A percentile compares a stretch with the other conserved stretches of the same genome.
Evolutionary conservation across 768 basidiomycete species (phyloP).

Genomic region (Polyporus arcularius): DNA sequence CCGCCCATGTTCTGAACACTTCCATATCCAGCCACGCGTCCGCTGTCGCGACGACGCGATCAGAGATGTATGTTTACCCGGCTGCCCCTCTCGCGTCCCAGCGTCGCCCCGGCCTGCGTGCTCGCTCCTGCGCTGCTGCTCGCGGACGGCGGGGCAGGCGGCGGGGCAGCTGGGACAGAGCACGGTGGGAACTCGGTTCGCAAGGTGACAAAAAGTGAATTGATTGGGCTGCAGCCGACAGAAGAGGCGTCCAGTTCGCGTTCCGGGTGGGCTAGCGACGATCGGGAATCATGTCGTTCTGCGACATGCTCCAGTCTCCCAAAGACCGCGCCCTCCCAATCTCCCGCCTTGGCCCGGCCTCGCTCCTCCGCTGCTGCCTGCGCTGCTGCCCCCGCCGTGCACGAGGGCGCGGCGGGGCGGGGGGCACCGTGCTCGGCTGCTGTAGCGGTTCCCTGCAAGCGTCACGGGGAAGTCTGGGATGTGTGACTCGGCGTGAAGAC

Average conservation of each 20-base stretch:
- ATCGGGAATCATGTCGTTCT: slow-evolving; percentile 25
- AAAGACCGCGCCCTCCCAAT: slow-evolving; percentile 7
- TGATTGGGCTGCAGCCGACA: slow-evolving; percentile 20
- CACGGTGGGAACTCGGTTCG: slow-evolving; percentile 25
- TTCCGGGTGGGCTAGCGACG: slow-evolving; percentile 22
- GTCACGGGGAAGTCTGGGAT: slow-evolving; percentile 19
- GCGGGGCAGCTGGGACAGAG: slow-evolving; percentile 12
- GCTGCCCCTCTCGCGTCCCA: slow-evolving; percentile 2
- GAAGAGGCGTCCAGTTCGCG: slow-evolving; percentile 22
- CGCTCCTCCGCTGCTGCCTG: background rate
- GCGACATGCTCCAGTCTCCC: slow-evolving; percentile 19
- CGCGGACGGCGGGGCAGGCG: background rate
- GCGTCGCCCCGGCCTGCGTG: background rate
- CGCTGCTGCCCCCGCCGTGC: background rate
- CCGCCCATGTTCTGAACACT: slow-evolving; percentile 21
- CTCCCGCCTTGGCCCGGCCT: background rate
- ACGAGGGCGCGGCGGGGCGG: background rate
- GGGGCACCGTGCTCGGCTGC: slow-evolving; percentile 8
- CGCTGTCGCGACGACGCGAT: slow-evolving; percentile 21
- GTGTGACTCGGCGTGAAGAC: slow-evolving; percentile 17
- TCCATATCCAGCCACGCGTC: slow-evolving; percentile 19
- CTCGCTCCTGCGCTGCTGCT: background rate
- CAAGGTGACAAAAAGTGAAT: slow-evolving; percentile 25
- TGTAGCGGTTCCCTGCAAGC: slow-evolving; percentile 18
- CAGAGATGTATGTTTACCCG: slow-evolving; percentile 16